phyloP scores from a whole-genome alignment of 768 basidiomycete genomes.

The Strobilomyces dryophilus region DNA sequence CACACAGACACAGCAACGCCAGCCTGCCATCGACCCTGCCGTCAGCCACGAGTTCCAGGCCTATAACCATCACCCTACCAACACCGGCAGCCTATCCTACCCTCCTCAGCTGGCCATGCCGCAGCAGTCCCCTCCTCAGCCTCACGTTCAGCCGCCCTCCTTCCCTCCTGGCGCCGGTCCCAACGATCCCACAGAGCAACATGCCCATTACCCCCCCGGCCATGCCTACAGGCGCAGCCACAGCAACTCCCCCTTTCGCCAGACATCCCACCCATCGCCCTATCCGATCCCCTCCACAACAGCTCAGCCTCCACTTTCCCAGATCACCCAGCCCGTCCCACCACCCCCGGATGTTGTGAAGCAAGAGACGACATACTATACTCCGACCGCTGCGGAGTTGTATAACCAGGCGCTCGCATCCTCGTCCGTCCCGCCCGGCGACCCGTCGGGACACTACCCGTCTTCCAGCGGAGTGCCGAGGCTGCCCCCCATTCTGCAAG shows the following conservation, averaged over 20 bases:
- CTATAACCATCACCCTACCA: conserved; percentile 28
- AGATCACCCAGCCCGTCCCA: conserved; percentile 18
- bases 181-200: conserved; percentile 31
- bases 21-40: conserved; percentile 32
- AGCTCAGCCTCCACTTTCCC: conserved; percentile 26
- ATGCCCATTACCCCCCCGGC: conserved; percentile 33
- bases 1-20: conserved; percentile 32
- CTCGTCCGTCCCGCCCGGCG: conserved; percentile 19
- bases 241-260: conserved; percentile 32
- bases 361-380: conserved; percentile 42
- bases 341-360: conserved; percentile 32
- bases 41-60: conserved; percentile 32
- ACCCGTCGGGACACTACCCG: conserved; percentile 29
- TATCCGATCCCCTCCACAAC: conserved; percentile 34
- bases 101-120: conserved; percentile 28
- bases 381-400: conserved; percentile 51
- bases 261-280: conserved; percentile 40
- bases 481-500: conserved; percentile 82
- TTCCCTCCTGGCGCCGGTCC: conserved; percentile 34
- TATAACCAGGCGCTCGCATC: conserved; percentile 45
- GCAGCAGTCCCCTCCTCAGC: conserved; percentile 23
- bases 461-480: conserved; percentile 37
- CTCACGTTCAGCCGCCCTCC: conserved; percentile 35
- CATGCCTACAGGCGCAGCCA: conserved; percentile 32
- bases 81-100: conserved; percentile 23